Percentiles rank a stretch among this genome's conserved stretches.
Conservation (phyloP, 768 basidiomycete genomes). For the Lactifluus subvellereus region DNA sequence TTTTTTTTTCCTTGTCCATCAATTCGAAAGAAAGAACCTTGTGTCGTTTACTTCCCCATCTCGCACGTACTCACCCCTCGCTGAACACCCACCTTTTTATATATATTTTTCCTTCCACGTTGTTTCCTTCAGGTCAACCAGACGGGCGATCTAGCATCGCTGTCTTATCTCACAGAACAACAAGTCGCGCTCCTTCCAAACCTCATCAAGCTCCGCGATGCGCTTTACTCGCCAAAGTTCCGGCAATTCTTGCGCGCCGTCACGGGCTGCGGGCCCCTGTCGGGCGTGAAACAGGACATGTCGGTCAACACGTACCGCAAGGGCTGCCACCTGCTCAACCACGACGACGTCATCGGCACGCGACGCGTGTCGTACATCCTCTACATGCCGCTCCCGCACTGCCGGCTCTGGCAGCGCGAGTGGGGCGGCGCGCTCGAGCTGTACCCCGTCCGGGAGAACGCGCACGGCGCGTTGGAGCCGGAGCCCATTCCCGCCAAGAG, state of each 20-base stretch:
- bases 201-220: constrained; percentile 78
- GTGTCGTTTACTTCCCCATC: too few species aligned
- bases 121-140: constrained; percentile 69
- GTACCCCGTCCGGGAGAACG: constrained; percentile 63
- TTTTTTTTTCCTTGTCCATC: background rate
- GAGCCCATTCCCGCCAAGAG: constrained; percentile 55
- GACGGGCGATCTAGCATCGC: constrained; percentile 92
- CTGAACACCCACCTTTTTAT: background rate
- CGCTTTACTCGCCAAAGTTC: constrained; percentile 83
- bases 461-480: constrained; percentile 65
- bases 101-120: too few species aligned
- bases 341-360: constrained; percentile 97
- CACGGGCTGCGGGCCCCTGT: constrained; percentile 89
- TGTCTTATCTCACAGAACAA: constrained; percentile 73
- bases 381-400: constrained; percentile 81
- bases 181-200: constrained; percentile 77
- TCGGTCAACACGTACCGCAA: constrained; percentile 87
- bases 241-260: constrained; percentile 77
- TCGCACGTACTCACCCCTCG: background rate
- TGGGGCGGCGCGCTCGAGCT: constrained; percentile 95
- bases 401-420: constrained; percentile 73
- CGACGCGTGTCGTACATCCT: constrained; percentile 94
- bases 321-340: constrained; percentile 91
- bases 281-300: constrained; percentile 91
- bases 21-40: too few species aligned